Conservation (phyloP, 78 protist species). For the Dictyostelium discoideum region DNA sequence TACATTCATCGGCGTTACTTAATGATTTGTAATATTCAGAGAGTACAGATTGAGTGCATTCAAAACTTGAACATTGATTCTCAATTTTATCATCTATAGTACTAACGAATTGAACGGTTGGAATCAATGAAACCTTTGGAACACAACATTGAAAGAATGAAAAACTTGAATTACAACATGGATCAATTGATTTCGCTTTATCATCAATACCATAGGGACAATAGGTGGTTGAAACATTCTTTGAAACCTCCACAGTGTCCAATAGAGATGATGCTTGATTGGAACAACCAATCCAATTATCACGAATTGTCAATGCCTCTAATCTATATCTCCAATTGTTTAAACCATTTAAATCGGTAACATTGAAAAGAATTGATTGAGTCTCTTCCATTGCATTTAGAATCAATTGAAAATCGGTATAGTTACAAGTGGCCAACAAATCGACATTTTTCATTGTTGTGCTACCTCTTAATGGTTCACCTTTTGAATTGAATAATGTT, state of each 20-base stretch:
- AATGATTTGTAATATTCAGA: conserved; percentile 23
- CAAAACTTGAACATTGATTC: conserved; percentile 31
- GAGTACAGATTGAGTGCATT: conserved; percentile 47
- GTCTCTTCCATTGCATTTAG: not conserved
- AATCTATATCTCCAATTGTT: conserved; percentile 3
- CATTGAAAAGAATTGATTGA: not conserved
- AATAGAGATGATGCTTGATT: conserved; percentile 6
- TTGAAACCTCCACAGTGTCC: not conserved
- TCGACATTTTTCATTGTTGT: not conserved
- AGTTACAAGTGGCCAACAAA: not conserved
- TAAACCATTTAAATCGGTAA: not conserved
- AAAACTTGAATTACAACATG: conserved; percentile 37
- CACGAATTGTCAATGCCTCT: conserved; percentile 29
- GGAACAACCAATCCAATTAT: conserved; percentile 40
- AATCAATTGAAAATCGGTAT: not conserved
- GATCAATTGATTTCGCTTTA: not conserved
- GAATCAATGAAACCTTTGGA: not conserved
- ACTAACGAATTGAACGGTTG: not conserved
- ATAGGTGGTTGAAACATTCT: not conserved
- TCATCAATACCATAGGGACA: conserved; percentile 13
- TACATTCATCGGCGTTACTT: not conserved
- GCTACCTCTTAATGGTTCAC: conserved; percentile 18
- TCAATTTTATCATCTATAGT: not conserved
- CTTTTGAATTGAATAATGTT: conserved; percentile 1
- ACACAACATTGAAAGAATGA: conserved; percentile 48